phyloP scores from a whole-genome alignment of 2,329 filamentous ascomycete genomes.

The Elsinoe ampelina region DNA sequence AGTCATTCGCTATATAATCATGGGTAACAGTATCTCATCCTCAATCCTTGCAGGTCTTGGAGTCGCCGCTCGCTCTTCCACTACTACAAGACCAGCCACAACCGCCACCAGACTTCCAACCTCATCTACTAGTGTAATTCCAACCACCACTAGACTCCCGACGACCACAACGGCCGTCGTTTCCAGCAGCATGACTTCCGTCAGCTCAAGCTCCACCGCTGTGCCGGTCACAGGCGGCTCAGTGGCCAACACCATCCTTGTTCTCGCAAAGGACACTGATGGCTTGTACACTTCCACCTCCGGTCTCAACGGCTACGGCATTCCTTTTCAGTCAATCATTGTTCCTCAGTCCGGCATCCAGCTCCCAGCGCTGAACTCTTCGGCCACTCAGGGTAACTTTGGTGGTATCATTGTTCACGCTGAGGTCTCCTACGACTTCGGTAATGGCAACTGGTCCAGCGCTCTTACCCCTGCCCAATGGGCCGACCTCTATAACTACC shows the following conservation, averaged over 20 bases:
- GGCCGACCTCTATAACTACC: constrained; percentile 48
- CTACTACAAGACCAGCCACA: background rate
- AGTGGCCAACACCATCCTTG: constrained; percentile 40
- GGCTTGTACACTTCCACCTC: constrained; percentile 42
- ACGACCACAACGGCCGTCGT: background rate
- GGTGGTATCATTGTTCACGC: constrained; percentile 49
- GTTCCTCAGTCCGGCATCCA: constrained; percentile 43
- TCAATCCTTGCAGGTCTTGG: constrained; percentile 11
- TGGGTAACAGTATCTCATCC: background rate
- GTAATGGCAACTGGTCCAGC: constrained; percentile 38
- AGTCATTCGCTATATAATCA: background rate
- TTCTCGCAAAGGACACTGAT: constrained; percentile 45
- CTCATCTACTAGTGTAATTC: background rate
- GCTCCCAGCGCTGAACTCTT: constrained; percentile 45
- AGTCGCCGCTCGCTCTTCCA: background rate
- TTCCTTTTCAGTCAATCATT: constrained; percentile 46
- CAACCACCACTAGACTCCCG: background rate
- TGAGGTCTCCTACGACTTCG: constrained; percentile 47
- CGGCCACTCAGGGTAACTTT: constrained; percentile 44
- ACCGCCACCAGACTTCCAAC: background rate
- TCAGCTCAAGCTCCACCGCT: background rate
- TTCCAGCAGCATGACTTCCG: background rate
- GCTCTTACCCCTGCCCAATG: constrained; percentile 49
- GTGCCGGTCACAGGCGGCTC: constrained; percentile 15
- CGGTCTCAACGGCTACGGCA: constrained; percentile 52